Percentiles rank a stretch among this genome's conserved stretches.
These are phyloP conservation scores for Ogataea populi-albae DNA, from an alignment of 805 yeast species.

Conservation along the genomic window DNA sequence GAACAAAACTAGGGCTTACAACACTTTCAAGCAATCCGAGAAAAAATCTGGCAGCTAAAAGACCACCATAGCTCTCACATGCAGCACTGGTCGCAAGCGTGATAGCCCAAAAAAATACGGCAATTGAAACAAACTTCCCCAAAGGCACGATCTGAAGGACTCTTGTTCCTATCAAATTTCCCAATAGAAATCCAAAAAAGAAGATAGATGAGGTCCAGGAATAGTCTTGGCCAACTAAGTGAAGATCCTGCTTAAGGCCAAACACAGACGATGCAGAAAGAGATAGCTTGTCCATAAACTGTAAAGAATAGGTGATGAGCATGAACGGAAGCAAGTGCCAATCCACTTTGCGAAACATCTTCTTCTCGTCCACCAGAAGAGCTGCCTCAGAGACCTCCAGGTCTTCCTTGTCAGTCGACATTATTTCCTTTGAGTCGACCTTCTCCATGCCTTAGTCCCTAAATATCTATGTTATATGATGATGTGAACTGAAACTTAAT, in stretches of 20 bases:
- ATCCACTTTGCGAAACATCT: constrained; percentile 44
- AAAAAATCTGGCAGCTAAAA: constrained; percentile 46
- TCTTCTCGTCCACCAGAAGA: constrained; percentile 13
- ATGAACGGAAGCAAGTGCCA: constrained; percentile 46
- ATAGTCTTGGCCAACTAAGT: constrained; percentile 43
- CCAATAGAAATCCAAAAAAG: constrained; percentile 57
- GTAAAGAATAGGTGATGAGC: constrained; percentile 45
- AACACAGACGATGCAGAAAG: constrained; percentile 51
- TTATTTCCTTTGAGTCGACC: constrained; percentile 3
- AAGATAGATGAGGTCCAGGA: constrained; percentile 36
- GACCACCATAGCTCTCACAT: constrained; percentile 40
- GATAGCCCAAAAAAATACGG: constrained; percentile 66
- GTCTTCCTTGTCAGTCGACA: constrained; percentile 11
- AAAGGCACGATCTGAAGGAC: constrained; percentile 56
- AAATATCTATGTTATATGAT: not conserved
- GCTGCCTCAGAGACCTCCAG: constrained; percentile 13
- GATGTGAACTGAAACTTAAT: no score
- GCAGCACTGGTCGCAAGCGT: constrained; percentile 50
- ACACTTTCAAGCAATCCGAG: constrained; percentile 52
- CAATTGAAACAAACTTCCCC: constrained; percentile 45
- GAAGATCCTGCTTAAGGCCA: constrained; percentile 50
- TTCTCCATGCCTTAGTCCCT: not conserved
- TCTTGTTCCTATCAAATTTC: constrained; percentile 48
- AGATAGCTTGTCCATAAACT: constrained; percentile 56
- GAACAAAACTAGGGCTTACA: constrained; percentile 55